These are phyloP conservation scores for Aspergillus bertholletiae DNA, from an alignment of 495 filamentous ascomycete species.

Conservation along the genomic window DNA sequence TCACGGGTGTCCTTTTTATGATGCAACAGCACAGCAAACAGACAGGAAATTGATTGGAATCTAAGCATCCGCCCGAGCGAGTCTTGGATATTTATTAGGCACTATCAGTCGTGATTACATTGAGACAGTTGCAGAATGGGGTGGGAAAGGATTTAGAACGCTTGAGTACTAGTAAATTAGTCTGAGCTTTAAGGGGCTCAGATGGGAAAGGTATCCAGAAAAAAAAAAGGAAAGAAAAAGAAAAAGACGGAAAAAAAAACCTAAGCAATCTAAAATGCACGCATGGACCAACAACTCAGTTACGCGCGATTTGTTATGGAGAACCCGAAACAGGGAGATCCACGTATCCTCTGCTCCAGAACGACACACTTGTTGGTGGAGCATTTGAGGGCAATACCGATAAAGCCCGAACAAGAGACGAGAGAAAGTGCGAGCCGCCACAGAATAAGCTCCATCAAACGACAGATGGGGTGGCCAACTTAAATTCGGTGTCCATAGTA, in stretches of 20 bases:
- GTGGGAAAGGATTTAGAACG: not conserved
- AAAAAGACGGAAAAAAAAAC: not conserved
- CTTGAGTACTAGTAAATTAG: not conserved
- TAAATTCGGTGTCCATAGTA: not conserved
- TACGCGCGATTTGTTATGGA: constrained; percentile 3
- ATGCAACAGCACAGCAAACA: not conserved
- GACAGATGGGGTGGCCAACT: not conserved
- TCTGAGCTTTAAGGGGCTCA: not conserved
- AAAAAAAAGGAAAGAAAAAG: not conserved
- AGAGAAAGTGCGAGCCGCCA: not conserved
- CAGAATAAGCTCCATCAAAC: not conserved
- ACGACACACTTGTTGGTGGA: not conserved
- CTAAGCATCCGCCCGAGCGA: constrained; percentile 1
- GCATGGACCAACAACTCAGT: constrained; percentile 11
- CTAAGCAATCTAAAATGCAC: not conserved
- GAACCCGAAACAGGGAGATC: constrained; percentile 2
- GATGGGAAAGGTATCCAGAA: not conserved
- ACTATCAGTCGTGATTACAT: constrained; percentile 4
- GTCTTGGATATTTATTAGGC: not conserved
- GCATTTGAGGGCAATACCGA: not conserved
- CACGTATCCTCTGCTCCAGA: not conserved
- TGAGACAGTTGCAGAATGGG: not conserved
- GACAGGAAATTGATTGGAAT: not conserved
- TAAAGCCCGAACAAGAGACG: not conserved
- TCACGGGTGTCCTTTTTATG: not conserved